Conservation (phyloP, 257 asterid genomes). For the Paraleonurus japonicus region DNA sequence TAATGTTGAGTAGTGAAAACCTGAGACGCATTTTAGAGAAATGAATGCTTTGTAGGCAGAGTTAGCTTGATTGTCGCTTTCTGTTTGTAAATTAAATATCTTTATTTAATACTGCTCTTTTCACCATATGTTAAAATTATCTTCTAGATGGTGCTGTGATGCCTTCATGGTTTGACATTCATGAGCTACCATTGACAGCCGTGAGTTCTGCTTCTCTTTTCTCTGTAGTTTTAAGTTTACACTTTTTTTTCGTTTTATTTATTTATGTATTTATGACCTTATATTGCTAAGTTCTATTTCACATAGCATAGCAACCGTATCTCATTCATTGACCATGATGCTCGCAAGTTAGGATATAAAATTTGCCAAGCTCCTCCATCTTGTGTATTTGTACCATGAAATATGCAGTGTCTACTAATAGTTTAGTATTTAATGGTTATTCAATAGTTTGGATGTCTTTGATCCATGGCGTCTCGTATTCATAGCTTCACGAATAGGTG, state of each 20-base stretch:
- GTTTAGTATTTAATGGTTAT: not conserved
- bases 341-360: not conserved
- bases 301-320: conserved; percentile 6
- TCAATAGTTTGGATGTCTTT: conserved; percentile 6
- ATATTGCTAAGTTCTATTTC: not conserved
- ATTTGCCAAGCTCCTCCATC: not conserved
- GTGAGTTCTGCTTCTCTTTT: conserved; percentile 50
- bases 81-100: not conserved
- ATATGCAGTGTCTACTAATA: not conserved
- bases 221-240: conserved; percentile 6
- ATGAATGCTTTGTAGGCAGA: not conserved
- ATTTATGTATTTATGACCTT: not conserved
- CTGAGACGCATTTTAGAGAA: not conserved
- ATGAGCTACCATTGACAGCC: conserved; percentile 81
- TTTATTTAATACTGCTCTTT: not conserved
- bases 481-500: not conserved
- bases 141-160: conserved; percentile 82
- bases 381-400: not conserved
- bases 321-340: not conserved
- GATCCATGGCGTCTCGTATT: not conserved
- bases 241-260: not conserved
- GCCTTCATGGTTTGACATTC: conserved; percentile 99
- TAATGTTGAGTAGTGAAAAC: not conserved
- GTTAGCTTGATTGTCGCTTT: not conserved
- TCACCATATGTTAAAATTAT: conserved; percentile 14